These are phyloP conservation scores for Trametes sp. DNA, from an alignment of 1,284 basidiomycete species.

Conservation along the genomic window DNA sequence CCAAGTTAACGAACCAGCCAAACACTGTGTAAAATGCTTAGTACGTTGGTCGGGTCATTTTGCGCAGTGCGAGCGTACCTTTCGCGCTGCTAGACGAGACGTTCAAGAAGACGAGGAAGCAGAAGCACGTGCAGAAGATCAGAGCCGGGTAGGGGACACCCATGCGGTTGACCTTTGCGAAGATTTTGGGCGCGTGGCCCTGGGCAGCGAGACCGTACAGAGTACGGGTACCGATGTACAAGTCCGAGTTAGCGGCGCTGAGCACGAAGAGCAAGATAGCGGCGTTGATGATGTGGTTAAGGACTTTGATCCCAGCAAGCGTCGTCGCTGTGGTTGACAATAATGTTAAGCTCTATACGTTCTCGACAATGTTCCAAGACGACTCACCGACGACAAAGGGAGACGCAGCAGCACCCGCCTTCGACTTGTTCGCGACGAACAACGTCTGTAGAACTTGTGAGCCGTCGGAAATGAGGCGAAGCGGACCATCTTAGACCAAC, in stretches of 20 bases:
- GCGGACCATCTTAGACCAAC: slow-evolving; percentile 30
- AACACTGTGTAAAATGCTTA: slow-evolving; percentile 54
- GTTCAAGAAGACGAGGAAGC: slow-evolving; percentile 68
- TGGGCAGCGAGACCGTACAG: slow-evolving; percentile 74
- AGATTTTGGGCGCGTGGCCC: slow-evolving; percentile 72
- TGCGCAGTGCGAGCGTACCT: slow-evolving; percentile 42
- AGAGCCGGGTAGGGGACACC: slow-evolving; percentile 48
- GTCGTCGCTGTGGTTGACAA: slow-evolving; percentile 49
- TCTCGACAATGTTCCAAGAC: slow-evolving; percentile 44
- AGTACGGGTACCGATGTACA: slow-evolving; percentile 72
- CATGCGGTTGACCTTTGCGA: slow-evolving; percentile 54
- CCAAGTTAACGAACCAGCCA: slow-evolving; percentile 75
- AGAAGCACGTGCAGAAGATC: slow-evolving; percentile 65
- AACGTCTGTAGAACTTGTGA: slow-evolving; percentile 43
- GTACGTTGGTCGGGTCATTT: slow-evolving; percentile 19
- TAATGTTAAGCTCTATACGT: slow-evolving; percentile 32
- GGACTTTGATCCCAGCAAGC: slow-evolving; percentile 60
- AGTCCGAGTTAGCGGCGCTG: slow-evolving; percentile 72
- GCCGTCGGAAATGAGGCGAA: too few species aligned
- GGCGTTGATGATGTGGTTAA: slow-evolving; percentile 79
- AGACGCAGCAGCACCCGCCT: slow-evolving; percentile 72
- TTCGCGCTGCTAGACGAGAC: slow-evolving; percentile 59
- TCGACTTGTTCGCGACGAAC: slow-evolving; percentile 65
- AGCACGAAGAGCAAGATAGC: slow-evolving; percentile 78
- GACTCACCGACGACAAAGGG: slow-evolving; percentile 77